Conservation (phyloP, 2,329 filamentous ascomycete genomes). For the Torrubiella hemipterigena region DNA sequence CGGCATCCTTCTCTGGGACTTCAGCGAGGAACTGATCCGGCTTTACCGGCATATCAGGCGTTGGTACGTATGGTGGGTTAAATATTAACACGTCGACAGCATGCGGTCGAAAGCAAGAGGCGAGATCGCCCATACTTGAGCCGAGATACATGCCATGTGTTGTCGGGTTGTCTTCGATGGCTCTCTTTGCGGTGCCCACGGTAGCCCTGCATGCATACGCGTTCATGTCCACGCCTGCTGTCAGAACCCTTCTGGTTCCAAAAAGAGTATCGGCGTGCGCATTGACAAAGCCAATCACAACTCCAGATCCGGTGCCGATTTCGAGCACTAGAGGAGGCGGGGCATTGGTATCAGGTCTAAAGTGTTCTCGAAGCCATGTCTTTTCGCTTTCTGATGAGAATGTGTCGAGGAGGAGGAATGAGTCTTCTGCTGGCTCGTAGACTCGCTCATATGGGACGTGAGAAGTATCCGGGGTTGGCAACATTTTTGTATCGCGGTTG, state of each 20-base stretch:
- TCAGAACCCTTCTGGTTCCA: conserved; percentile 55
- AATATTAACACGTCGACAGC: conserved; percentile 77
- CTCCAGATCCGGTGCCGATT: conserved; percentile 81
- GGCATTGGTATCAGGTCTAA: too few relatives aligned
- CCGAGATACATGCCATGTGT: conserved; percentile 47
- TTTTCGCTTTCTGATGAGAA: conserved; percentile 62
- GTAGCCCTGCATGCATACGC: conserved; percentile 71
- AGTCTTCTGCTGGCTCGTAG: conserved; percentile 95
- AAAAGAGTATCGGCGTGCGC: conserved; percentile 66
- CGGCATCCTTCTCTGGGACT: conserved; percentile 14
- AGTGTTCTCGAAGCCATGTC: conserved; percentile 54
- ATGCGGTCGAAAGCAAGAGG: conserved; percentile 42
- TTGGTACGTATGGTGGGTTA: conserved; percentile 95
- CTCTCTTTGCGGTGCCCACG: conserved; percentile 49
- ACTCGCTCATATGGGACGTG: conserved; percentile 82
- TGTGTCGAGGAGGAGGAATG: conserved; percentile 85
- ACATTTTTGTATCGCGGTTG: conserved; percentile 40
- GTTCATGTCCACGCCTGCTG: conserved; percentile 76
- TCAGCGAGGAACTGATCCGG: conserved; percentile 17
- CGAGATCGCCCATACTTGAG: conserved; percentile 59
- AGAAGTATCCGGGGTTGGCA: conserved; percentile 85
- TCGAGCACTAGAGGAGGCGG: conserved; percentile 61
- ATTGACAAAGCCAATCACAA: conserved; percentile 80
- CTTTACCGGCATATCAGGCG: conserved; percentile 54
- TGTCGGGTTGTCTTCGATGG: conserved; percentile 18